Base-by-base conservation (phyloP, 2,329 filamentous ascomycete species). In the Verticillium tricorpus region DNA sequence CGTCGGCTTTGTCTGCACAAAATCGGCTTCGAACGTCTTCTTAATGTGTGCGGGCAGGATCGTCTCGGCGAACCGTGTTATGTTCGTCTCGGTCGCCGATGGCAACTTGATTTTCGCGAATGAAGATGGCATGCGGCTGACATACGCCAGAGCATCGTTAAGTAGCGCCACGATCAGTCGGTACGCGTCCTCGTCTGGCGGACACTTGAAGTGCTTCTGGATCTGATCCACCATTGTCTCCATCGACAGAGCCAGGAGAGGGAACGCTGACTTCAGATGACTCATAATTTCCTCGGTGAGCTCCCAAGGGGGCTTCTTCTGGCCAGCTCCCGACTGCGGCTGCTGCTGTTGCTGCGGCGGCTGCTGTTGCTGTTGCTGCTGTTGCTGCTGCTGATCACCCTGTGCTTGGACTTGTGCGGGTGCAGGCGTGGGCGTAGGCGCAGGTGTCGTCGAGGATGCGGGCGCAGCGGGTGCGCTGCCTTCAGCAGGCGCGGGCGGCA, bases 211-310 rank as follows among this genome's bases (percentile, higher is more conserved):
- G 77, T 98, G 90, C 81, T 98, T 98, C 75, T 95, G 91, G 63
- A 99, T 97, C 76, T 98, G 94, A 72, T 99, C 95, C 34, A 98
- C 93, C 93, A 98, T 99, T 0, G 94, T 97, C 78, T 99, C 95
- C 95, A 99, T 98, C 0, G 94, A 97, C 54, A 98, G 80, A 11
- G 96, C 95, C 68, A 99, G 85, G 19, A 99, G 83, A 28, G 95
- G 95, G 81, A 98, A 99, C 0, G 94, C 93, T 7, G 95, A 98
- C 82, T 99, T 98, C 60, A 99, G 87, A 34, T 93, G 91, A 37
- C 93, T 91, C 84, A 97, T 93, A 64, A 99, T 92, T 73, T 98
- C 93, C 68, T 99, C 95, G 0, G 93, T 94, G 69, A 96, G 89
- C 72, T 99, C 95, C 95, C 95, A 98, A 0, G 96, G 93, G 66